Evolutionary conservation across 2,329 filamentous ascomycete genomes (phyloP), one percentile per base, ranked within the genome.

Genomic region (Leptographium wingfieldii): DNA sequence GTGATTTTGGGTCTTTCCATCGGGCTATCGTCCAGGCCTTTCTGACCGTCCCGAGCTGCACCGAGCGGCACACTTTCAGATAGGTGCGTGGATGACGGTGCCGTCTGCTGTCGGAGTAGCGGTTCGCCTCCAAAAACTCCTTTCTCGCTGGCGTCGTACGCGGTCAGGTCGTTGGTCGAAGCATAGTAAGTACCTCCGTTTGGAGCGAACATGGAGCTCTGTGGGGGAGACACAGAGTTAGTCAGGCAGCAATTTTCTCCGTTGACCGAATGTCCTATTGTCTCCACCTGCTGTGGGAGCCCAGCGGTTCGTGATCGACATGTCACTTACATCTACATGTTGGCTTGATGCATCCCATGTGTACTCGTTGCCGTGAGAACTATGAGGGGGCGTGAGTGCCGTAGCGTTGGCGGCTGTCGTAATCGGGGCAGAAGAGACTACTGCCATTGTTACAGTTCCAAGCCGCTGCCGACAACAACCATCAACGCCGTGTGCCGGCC

Each of bases 341-440:
- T 58, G 38, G 19, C 54, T 12, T 3, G 63, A 29, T n/a, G 55
- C 54, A 7, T 66, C 62, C 64, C 65, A 66, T 2, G 72, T 66
- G 55, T 73, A 71, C 48, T 71, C 73, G 54, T 78, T 73, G 55
- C 73, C 79, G 67, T 81, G 75, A 59, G 74, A 75, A 67, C 76
- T 80, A 64, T 73, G 73, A 19, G 78, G 74, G 60, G 77, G 76
- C 63, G 75, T 76, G 62, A 82, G 70, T 54, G 77, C 74, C 62
- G 76, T 73, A 57, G 49, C 22, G 25, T 54, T 51, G 43, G 48
- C 56, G 27, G 60, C 27, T 29, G 63, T 61, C 27, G 76, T 73
- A 63, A 75, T 75, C 63, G 76, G 75, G 65, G 72, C 73, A 65
- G 78, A 71, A 65, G 80, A 78, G 70, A 82, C 76, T 68, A 77